Base-by-base conservation (phyloP, 495 filamentous ascomycete species). In the Penicillium malachiteum region DNA sequence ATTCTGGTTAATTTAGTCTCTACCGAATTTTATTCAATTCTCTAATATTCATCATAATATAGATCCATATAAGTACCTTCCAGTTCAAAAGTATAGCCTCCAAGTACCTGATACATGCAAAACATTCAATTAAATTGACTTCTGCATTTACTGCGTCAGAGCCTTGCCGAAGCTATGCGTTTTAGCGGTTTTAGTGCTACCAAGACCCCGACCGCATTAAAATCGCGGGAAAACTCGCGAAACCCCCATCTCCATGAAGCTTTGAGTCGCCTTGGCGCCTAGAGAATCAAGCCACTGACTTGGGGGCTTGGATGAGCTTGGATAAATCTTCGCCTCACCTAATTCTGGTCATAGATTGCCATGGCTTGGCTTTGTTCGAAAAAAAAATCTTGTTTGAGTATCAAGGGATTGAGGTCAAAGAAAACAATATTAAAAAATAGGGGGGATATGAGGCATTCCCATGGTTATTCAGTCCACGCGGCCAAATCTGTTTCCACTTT, bases 231-330 rank as follows among this genome's bases (percentile, higher is more conserved):
- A 26, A 52, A 34, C 37, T 50, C 35, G 48, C 49, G 13, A 43
- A 52, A 37, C 37, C 12, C 17, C 32, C 40, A 26, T n/a, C 3
- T 32, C 8, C 30, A 31, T 21, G 37, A 26, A 26, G 21, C 21
- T 26, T 26, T 26, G 21, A 26, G 52, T 26, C 40, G 32, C 21
- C 51, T 54, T 54, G 51, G 49, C 49, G 49, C 49, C 38, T 39
- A 52, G 49, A 26, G 18, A 37, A 34, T n/a, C 12, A 31, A 52
- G 34, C 34, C 34, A 37, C 34, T 37, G 34, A 37, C 34, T 13
- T 9, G 7, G 34, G 34, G 34, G 34, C 34, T 37, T 37, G 34
- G 2, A 3, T 37, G 34, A 10, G 8, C 34, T 13, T 37, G 21
- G 49, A 37, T 10, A 37, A 37, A 13, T 37, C 34, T 37, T 37